Conservation (phyloP, 2,329 filamentous ascomycete genomes). For the Penicillium griseofulvum region DNA sequence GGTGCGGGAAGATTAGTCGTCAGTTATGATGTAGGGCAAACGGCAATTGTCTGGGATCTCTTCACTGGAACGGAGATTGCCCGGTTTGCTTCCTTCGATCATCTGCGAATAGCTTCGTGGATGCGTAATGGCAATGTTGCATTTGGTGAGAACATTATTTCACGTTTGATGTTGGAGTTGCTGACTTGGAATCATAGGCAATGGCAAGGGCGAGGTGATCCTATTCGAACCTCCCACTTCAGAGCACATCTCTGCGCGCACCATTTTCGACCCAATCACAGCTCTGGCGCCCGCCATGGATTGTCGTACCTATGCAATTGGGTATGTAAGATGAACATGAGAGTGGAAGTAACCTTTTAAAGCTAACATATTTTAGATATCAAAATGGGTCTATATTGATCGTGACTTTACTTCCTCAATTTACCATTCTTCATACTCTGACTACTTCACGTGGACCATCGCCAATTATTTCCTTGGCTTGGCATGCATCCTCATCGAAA, state of each 20-base stretch:
- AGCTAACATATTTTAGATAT: slow-evolving; percentile 58
- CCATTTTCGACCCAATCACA: slow-evolving; percentile 94
- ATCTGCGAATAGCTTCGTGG: slow-evolving; percentile 81
- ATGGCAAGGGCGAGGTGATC: slow-evolving; percentile 87
- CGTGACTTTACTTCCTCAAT: slow-evolving; percentile 82
- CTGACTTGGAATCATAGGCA: slow-evolving; percentile 59
- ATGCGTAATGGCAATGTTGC: slow-evolving; percentile 97
- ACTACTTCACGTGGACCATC: slow-evolving; percentile 81
- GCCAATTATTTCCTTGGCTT: slow-evolving; percentile 79
- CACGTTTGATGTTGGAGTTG: background rate
- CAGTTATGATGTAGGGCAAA: slow-evolving; percentile 88
- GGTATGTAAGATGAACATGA: slow-evolving; percentile 55
- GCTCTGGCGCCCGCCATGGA: slow-evolving; percentile 84
- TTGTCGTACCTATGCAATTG: slow-evolving; percentile 92
- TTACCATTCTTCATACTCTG: slow-evolving; percentile 90
- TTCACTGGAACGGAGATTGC: slow-evolving; percentile 87
- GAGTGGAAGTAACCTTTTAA: background rate
- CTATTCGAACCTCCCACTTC: slow-evolving; percentile 90
- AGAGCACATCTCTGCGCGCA: slow-evolving; percentile 86
- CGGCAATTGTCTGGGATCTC: slow-evolving; percentile 94
- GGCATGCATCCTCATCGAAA: slow-evolving; percentile 94
- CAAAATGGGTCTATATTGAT: slow-evolving; percentile 92
- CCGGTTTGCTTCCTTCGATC: slow-evolving; percentile 88
- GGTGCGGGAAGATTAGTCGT: slow-evolving; percentile 83
- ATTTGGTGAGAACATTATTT: slow-evolving; percentile 66